A percentile compares a stretch with the other conserved stretches of the same genome.
phyloP scores from a whole-genome alignment of 164 flowering plant species.

The Platanus orientalis region DNA sequence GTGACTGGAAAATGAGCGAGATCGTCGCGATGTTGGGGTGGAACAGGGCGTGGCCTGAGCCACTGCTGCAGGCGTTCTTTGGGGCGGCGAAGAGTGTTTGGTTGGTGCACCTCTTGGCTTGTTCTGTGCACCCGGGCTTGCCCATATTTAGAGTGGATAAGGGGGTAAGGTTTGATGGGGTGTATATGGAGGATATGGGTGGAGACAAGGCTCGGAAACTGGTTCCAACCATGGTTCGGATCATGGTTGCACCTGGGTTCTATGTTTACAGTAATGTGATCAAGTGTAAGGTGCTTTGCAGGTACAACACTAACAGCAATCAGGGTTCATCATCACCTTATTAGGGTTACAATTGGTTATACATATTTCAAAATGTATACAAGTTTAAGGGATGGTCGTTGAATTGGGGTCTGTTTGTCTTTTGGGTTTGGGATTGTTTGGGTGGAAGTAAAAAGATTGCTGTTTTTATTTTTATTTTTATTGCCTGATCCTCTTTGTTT shows the following conservation, averaged over 20 bases:
- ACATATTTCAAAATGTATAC: too few species aligned
- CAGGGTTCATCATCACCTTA: too few species aligned
- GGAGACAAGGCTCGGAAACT: constrained; percentile 50
- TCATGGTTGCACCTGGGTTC: constrained; percentile 96
- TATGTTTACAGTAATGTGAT: constrained; percentile 68
- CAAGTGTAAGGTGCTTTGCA: constrained; percentile 87
- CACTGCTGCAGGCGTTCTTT: constrained; percentile 76
- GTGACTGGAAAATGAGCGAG: constrained; percentile 89
- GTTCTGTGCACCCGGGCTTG: constrained; percentile 53
- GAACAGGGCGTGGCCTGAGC: constrained; percentile 92
- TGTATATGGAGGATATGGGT: constrained; percentile 88
- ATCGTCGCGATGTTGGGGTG: constrained; percentile 77
- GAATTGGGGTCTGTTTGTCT: too few species aligned
- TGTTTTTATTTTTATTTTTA: too few species aligned
- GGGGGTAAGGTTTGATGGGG: constrained; percentile 38
- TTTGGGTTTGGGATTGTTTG: too few species aligned
- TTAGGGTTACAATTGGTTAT: too few species aligned
- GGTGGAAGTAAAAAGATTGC: too few species aligned
- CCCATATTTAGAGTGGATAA: constrained; percentile 53
- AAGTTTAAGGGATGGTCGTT: too few species aligned
- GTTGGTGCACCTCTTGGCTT: constrained; percentile 64
- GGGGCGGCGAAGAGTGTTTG: constrained; percentile 71
- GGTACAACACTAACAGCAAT: constrained; percentile 33
- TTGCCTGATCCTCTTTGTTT: too few species aligned
- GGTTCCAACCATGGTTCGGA: constrained; percentile 52